Evolutionary conservation across 2,329 filamentous ascomycete species (phyloP).

Genomic region (Aspergillus texensis): DNA sequence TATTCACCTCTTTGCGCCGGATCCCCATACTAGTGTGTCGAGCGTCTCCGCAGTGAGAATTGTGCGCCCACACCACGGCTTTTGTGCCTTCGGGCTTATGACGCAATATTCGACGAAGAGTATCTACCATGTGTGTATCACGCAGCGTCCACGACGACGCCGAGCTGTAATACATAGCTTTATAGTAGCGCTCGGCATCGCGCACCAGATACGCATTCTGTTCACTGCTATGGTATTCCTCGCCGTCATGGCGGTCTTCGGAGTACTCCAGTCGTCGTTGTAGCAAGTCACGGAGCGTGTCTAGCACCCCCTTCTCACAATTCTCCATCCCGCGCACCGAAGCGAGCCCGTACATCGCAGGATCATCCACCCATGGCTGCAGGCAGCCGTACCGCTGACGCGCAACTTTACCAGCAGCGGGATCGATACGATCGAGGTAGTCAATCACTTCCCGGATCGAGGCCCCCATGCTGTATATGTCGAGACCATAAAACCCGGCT

Average conservation of each 20-base stretch:
- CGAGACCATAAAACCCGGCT: slow-evolving; percentile 54
- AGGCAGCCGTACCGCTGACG: slow-evolving; percentile 51
- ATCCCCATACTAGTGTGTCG: slow-evolving; percentile 54
- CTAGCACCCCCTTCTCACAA: slow-evolving; percentile 51
- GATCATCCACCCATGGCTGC: slow-evolving; percentile 53
- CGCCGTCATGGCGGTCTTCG: slow-evolving; percentile 39
- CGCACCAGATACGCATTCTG: slow-evolving; percentile 55
- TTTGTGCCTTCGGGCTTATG: slow-evolving; percentile 44
- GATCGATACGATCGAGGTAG: slow-evolving; percentile 53
- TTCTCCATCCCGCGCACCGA: slow-evolving; percentile 44
- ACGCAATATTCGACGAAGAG: slow-evolving; percentile 48
- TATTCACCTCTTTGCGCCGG: slow-evolving; percentile 50
- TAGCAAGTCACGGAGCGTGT: slow-evolving; percentile 51
- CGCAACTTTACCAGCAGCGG: slow-evolving; percentile 47
- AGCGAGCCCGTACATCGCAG: slow-evolving; percentile 52
- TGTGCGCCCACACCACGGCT: slow-evolving; percentile 58
- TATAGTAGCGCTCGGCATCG: slow-evolving; percentile 56
- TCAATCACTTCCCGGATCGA: slow-evolving; percentile 52
- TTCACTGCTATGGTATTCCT: slow-evolving; percentile 53
- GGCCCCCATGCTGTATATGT: slow-evolving; percentile 54
- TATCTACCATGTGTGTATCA: slow-evolving; percentile 57
- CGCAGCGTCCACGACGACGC: slow-evolving; percentile 55
- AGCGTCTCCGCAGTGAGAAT: slow-evolving; percentile 58
- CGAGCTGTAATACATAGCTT: slow-evolving; percentile 55
- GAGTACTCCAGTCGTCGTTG: slow-evolving; percentile 47